Evolutionary conservation across 495 filamentous ascomycete species (phyloP).

Genomic region (Trichocladium uniseriatum): DNA sequence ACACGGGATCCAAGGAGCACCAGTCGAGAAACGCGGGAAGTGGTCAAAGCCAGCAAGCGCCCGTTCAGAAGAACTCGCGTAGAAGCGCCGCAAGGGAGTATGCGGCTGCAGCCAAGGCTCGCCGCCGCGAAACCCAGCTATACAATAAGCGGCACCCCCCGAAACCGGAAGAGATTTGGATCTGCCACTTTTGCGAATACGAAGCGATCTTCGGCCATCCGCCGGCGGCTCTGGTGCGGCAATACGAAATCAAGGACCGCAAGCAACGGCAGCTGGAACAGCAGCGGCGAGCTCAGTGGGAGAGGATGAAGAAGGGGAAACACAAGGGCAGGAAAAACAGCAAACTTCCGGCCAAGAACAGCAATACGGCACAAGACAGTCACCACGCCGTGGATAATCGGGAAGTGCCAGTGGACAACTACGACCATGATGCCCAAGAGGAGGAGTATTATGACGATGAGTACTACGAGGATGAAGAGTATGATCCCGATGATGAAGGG

Average conservation of each 20-base stretch:
- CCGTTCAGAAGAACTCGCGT: conserved; percentile 12
- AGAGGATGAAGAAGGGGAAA: conserved; percentile 93
- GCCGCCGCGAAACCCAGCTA: conserved; percentile 35
- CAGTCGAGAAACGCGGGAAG: not conserved
- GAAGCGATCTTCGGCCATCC: conserved; percentile 76
- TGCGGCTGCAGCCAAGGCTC: conserved; percentile 26
- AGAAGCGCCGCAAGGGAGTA: conserved; percentile 17
- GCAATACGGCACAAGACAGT: conserved; percentile 19
- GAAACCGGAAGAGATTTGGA: conserved; percentile 71
- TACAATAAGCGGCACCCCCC: conserved; percentile 70
- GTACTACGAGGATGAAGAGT: conserved; percentile 29
- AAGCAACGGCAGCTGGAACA: conserved; percentile 70
- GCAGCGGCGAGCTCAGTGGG: conserved; percentile 74
- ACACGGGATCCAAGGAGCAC: conserved; percentile 8
- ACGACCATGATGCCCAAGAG: conserved; percentile 22
- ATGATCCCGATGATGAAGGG: conserved; percentile 27
- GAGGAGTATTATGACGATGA: conserved; percentile 34
- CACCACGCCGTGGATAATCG: conserved; percentile 19
- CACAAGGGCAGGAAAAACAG: conserved; percentile 67
- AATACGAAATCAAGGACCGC: conserved; percentile 91
- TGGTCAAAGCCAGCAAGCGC: conserved; percentile 3
- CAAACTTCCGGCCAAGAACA: conserved; percentile 54
- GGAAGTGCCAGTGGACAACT: conserved; percentile 18
- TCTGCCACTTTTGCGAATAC: conserved; percentile 90
- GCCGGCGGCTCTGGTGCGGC: conserved; percentile 74